Evolutionary conservation across 148 eudicot genomes (phyloP).

Genomic region (Spergularia marina): DNA sequence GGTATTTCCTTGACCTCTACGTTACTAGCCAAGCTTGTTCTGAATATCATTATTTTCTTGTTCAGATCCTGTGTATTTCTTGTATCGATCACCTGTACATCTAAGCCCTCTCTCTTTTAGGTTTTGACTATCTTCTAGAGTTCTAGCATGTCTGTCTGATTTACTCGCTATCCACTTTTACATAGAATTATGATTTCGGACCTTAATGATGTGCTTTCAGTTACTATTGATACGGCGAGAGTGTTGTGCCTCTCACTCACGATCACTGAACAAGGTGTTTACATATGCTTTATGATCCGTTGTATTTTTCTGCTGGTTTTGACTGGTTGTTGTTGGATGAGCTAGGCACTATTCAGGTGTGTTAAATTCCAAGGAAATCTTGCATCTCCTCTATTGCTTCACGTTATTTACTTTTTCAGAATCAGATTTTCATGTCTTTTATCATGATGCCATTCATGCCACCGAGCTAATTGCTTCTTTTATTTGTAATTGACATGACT

Average conservation of each 20-base stretch:
- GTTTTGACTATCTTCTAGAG: neutral
- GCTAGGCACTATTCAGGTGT: neutral
- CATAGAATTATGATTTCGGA: neutral
- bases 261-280: neutral
- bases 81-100: neutral
- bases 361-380: neutral
- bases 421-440: neutral
- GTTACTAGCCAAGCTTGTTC: neutral
- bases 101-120: neutral
- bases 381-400: neutral
- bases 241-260: neutral
- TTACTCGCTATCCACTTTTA: neutral
- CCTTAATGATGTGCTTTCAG: conserved; percentile 6
- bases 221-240: neutral
- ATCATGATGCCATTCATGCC: conserved; percentile 13
- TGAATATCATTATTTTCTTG: neutral
- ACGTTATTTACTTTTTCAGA: neutral
- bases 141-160: neutral
- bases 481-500: neutral
- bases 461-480: neutral
- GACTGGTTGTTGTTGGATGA: neutral
- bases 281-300: neutral
- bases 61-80: neutral
- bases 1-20: conserved; percentile 7
- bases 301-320: neutral